Conservation (phyloP, 2,329 filamentous ascomycete genomes). For the Colletotrichum magnum region DNA sequence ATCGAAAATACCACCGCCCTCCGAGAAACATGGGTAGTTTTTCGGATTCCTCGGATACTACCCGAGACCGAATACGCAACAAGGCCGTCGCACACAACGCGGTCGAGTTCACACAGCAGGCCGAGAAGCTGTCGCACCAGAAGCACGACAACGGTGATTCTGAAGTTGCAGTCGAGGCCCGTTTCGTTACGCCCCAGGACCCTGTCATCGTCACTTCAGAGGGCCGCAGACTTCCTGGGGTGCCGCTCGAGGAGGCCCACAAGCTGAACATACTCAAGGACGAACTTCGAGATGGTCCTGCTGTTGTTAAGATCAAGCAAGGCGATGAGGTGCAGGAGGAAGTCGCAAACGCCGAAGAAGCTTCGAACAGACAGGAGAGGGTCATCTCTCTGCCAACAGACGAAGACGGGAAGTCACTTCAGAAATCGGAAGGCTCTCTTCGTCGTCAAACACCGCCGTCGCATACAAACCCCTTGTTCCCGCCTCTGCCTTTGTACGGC, state of each 20-base stretch:
- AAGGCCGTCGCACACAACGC: conserved; percentile 56
- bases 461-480: conserved; percentile 85
- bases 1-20: neutral
- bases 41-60: conserved; percentile 33
- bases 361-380: conserved; percentile 45
- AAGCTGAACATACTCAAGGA: conserved; percentile 77
- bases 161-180: conserved; percentile 72
- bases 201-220: conserved; percentile 78
- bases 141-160: conserved; percentile 45
- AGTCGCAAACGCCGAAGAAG: conserved; percentile 51
- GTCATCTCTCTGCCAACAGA: conserved; percentile 45
- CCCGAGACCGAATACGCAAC: conserved; percentile 35
- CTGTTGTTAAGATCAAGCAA: conserved; percentile 42
- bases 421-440: conserved; percentile 63
- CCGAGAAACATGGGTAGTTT: conserved; percentile 30
- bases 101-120: conserved; percentile 73
- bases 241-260: conserved; percentile 78
- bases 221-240: conserved; percentile 76
- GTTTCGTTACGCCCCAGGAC: conserved; percentile 78
- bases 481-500: conserved; percentile 85
- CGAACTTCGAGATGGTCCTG: conserved; percentile 53
- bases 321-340: conserved; percentile 46
- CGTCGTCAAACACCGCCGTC: conserved; percentile 71
- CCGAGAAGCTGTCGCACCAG: conserved; percentile 68
- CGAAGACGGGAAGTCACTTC: conserved; percentile 52